Evolutionary conservation across 805 yeast species (phyloP).

Genomic region (Maudiozyma pseudohumilis): DNA sequence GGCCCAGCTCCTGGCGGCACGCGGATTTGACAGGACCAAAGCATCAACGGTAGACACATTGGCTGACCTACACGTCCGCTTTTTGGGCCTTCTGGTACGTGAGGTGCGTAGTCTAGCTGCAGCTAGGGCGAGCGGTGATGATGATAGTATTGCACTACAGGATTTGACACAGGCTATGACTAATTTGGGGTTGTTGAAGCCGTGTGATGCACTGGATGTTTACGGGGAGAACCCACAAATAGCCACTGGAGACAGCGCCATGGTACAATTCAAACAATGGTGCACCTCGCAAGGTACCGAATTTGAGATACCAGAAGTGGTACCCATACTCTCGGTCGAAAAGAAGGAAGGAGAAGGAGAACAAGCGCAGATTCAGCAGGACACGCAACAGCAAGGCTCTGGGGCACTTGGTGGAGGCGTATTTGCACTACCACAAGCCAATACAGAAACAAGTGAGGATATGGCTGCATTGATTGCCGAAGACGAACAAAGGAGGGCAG

Average conservation of each 20-base stretch:
- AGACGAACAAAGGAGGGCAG: no score
- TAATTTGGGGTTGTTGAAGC: slow-evolving; percentile 51
- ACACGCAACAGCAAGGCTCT: no score
- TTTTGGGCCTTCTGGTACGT: slow-evolving; percentile 43
- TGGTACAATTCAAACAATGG: not conserved
- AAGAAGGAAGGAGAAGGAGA: slow-evolving; percentile 14
- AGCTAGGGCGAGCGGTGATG: slow-evolving; percentile 34
- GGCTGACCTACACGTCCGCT: slow-evolving; percentile 67
- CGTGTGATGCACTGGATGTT: slow-evolving; percentile 45
- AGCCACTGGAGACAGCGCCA: not conserved
- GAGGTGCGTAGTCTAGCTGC: slow-evolving; percentile 44
- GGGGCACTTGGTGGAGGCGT: no score
- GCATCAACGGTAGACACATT: slow-evolving; percentile 62
- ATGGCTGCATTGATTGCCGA: no score
- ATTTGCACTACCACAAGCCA: no score
- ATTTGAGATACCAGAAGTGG: no score
- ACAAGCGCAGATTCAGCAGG: no score
- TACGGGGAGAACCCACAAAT: slow-evolving; percentile 38
- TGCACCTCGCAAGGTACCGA: no score
- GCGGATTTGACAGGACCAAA: slow-evolving; percentile 74
- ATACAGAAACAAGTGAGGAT: no score
- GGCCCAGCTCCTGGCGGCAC: slow-evolving; percentile 53
- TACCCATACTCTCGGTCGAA: no score
- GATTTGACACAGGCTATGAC: slow-evolving; percentile 68
- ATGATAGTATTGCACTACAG: slow-evolving; percentile 38